These are phyloP conservation scores for Globisporangium canariense DNA, from an alignment of 352 stramenopile species.

Conservation along the genomic window DNA sequence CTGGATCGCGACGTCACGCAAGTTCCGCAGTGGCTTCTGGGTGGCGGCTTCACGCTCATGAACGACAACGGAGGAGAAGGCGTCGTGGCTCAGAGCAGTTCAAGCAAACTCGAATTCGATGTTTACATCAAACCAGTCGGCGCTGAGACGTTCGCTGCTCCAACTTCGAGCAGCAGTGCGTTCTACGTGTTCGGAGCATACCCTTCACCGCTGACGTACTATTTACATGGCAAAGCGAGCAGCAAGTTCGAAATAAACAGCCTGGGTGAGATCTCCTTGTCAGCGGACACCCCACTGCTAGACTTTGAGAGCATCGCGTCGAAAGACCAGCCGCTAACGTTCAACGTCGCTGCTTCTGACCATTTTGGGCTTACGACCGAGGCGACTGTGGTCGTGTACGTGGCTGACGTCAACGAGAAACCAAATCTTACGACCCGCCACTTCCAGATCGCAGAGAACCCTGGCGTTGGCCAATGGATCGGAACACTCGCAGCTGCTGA, in stretches of 20 bases:
- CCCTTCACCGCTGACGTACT: constrained; percentile 21
- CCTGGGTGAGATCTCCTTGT: constrained; percentile 23
- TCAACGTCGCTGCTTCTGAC: constrained; percentile 35
- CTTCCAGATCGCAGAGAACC: constrained; percentile 50
- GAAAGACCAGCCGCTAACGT: constrained; percentile 20
- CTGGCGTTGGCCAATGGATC: constrained; percentile 35
- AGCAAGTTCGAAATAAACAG: constrained; percentile 22
- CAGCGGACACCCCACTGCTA: constrained; percentile 14
- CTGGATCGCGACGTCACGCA: constrained; percentile 3
- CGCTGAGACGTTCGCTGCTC: constrained; percentile 2
- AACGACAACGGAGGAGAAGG: background rate
- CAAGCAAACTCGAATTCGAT: constrained; percentile 24
- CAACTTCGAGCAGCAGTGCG: background rate
- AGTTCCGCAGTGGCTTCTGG: constrained; percentile 4
- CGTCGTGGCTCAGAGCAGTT: constrained; percentile 26
- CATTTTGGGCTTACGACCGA: constrained; percentile 35
- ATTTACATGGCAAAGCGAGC: constrained; percentile 23
- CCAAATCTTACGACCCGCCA: constrained; percentile 26
- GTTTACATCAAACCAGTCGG: constrained; percentile 16
- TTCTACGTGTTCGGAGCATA: constrained; percentile 31
- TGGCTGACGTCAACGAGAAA: constrained; percentile 55
- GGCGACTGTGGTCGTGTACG: constrained; percentile 27
- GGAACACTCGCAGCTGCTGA: constrained; percentile 32
- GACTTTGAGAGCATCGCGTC: constrained; percentile 37
- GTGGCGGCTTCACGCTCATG: constrained; percentile 6